phyloP scores from a whole-genome alignment of 2,329 filamentous ascomycete species.

The Aspergillus sp. region DNA sequence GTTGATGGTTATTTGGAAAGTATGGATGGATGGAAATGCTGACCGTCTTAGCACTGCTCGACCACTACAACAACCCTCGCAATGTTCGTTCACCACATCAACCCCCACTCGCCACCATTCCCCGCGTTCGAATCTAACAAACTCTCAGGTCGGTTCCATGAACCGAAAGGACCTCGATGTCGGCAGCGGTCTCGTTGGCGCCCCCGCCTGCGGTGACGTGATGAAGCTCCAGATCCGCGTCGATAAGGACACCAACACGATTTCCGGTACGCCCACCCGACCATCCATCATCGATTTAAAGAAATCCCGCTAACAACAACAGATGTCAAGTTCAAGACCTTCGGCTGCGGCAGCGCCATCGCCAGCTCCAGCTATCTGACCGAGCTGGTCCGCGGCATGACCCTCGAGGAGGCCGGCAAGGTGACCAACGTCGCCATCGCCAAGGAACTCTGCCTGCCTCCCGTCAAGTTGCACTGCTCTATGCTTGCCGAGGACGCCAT shows the following conservation, averaged over 20 bases:
- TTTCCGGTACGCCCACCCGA: constrained; percentile 50
- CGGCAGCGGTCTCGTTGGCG: constrained; percentile 85
- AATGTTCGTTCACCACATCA: constrained; percentile 49
- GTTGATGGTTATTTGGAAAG: not conserved
- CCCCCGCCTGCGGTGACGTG: constrained; percentile 88
- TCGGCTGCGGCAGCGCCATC: constrained; percentile 92
- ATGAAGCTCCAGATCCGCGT: constrained; percentile 95
- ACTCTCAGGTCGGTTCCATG: constrained; percentile 62
- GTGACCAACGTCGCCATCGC: constrained; percentile 98
- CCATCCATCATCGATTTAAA: not conserved
- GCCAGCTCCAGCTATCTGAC: constrained; percentile 93
- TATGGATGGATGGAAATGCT: constrained; percentile 5
- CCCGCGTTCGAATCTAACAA: constrained; percentile 7
- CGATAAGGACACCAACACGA: constrained; percentile 81
- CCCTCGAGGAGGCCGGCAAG: constrained; percentile 84
- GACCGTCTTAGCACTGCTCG: constrained; percentile 54
- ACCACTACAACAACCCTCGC: constrained; percentile 77
- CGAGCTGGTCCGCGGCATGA: constrained; percentile 94
- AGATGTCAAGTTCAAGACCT: constrained; percentile 98
- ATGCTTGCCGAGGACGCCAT: constrained; percentile 93
- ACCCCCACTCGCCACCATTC: not conserved
- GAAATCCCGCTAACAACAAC: not conserved
- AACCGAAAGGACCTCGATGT: constrained; percentile 77
- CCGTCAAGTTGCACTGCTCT: constrained; percentile 87
- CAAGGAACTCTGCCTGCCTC: constrained; percentile 89